Conservation (phyloP, 805 yeast species). For the Candida fluviatilis region DNA sequence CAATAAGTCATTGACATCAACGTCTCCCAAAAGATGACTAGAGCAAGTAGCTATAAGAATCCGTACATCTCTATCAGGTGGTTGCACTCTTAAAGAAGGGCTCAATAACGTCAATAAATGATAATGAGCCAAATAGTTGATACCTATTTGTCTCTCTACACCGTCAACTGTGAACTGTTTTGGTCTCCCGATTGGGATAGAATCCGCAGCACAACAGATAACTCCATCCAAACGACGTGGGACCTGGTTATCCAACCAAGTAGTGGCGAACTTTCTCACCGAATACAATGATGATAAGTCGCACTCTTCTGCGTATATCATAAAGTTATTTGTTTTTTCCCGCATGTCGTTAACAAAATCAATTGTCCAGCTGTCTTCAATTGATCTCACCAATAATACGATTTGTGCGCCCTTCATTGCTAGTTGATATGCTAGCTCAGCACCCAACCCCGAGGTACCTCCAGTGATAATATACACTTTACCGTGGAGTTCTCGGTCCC, state of each 20-base stretch:
- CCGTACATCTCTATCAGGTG: constrained; percentile 92
- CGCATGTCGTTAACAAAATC: constrained; percentile 81
- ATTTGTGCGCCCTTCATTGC: constrained; percentile 86
- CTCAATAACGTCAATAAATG: constrained; percentile 75
- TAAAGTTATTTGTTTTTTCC: constrained; percentile 58
- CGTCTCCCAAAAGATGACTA: constrained; percentile 66
- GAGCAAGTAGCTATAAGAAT: constrained; percentile 76
- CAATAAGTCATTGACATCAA: constrained; percentile 61
- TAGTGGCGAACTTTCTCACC: constrained; percentile 85
- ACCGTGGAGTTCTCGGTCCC: constrained; percentile 93
- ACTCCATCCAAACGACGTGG: constrained; percentile 91
- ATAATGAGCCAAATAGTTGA: constrained; percentile 76
- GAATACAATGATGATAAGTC: constrained; percentile 72
- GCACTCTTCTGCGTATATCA: constrained; percentile 89
- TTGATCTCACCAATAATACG: constrained; percentile 62
- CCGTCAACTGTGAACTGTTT: constrained; percentile 77
- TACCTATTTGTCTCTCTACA: constrained; percentile 77
- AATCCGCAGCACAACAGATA: constrained; percentile 81
- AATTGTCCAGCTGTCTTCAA: constrained; percentile 65
- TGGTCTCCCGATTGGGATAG: constrained; percentile 63
- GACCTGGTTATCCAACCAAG: constrained; percentile 87
- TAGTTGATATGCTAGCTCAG: constrained; percentile 65
- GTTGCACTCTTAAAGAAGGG: constrained; percentile 86
- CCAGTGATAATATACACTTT: constrained; percentile 81
- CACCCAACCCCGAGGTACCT: constrained; percentile 93